phyloP scores from a whole-genome alignment of 2,329 filamentous ascomycete genomes.

The Tolypocladium pustulatum region DNA sequence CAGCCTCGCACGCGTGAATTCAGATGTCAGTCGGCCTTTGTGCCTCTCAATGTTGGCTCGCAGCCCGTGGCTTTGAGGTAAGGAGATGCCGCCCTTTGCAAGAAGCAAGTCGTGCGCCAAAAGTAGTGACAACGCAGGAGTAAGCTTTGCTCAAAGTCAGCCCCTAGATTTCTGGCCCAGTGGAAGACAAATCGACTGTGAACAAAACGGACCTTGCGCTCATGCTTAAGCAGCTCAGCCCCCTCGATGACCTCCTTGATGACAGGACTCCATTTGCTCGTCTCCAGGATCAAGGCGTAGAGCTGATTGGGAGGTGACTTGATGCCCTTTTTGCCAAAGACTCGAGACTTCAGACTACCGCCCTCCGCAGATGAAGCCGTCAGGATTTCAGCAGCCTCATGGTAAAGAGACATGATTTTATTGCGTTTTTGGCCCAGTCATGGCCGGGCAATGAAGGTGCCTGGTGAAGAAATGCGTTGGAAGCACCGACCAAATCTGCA shows the following conservation, averaged over 20 bases:
- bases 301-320: conserved; percentile 74
- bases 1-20: conserved; percentile 72
- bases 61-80: conserved; percentile 70
- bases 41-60: conserved; percentile 67
- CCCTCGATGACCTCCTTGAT: conserved; percentile 85
- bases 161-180: neutral
- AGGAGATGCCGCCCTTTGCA: conserved; percentile 69
- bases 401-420: conserved; percentile 76
- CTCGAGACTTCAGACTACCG: conserved; percentile 78
- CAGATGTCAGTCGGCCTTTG: conserved; percentile 68
- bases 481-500: neutral
- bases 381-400: conserved; percentile 75
- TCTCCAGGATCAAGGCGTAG: conserved; percentile 78
- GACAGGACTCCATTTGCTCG: conserved; percentile 80
- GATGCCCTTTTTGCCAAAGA: conserved; percentile 64
- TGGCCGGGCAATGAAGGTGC: neutral
- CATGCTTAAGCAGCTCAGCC: conserved; percentile 62
- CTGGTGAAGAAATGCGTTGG: conserved; percentile 1
- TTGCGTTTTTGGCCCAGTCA: neutral
- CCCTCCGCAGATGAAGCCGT: conserved; percentile 40
- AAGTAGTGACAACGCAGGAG: conserved; percentile 68
- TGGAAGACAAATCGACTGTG: neutral
- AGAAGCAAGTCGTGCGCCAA: conserved; percentile 81
- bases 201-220: conserved; percentile 60
- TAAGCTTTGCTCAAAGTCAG: conserved; percentile 47